Evolutionary conservation across 371 early-diverging fungal genomes (phyloP).

Genomic region (Mucor indicus): DNA sequence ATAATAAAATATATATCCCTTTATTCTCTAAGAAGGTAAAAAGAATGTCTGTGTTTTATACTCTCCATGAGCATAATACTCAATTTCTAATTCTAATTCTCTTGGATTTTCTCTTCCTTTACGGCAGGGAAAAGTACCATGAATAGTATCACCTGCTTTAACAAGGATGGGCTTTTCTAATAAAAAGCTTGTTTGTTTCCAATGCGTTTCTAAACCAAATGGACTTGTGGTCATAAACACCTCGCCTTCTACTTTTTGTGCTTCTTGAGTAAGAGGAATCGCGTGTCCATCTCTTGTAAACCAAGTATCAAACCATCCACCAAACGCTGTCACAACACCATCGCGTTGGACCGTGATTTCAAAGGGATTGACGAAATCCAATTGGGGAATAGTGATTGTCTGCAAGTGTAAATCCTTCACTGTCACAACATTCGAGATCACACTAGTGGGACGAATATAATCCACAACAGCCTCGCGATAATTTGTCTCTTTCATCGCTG

Average conservation of each 20-base stretch:
- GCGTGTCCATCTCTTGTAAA: conserved; percentile 69
- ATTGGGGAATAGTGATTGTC: conserved; percentile 46
- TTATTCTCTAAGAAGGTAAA: too few relatives aligned
- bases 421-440: conserved; percentile 62
- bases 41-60: too few relatives aligned
- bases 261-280: conserved; percentile 36
- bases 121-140: conserved; percentile 56
- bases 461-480: conserved; percentile 60
- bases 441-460: conserved; percentile 64
- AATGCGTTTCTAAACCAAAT: conserved; percentile 65
- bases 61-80: too few relatives aligned
- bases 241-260: conserved; percentile 35
- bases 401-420: conserved; percentile 71
- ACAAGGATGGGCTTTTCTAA: conserved; percentile 46
- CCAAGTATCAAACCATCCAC: conserved; percentile 84
- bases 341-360: conserved; percentile 53
- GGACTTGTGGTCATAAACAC: conserved; percentile 71
- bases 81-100: conserved; percentile 60
- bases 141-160: conserved; percentile 41
- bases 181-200: conserved; percentile 66
- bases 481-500: conserved; percentile 70
- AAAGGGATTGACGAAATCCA: conserved; percentile 61
- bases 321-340: conserved; percentile 71
- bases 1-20: too few relatives aligned
- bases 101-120: conserved; percentile 55